phyloP scores from a whole-genome alignment of 1,284 basidiomycete genomes.

The Sphaerobolus stellatus region DNA sequence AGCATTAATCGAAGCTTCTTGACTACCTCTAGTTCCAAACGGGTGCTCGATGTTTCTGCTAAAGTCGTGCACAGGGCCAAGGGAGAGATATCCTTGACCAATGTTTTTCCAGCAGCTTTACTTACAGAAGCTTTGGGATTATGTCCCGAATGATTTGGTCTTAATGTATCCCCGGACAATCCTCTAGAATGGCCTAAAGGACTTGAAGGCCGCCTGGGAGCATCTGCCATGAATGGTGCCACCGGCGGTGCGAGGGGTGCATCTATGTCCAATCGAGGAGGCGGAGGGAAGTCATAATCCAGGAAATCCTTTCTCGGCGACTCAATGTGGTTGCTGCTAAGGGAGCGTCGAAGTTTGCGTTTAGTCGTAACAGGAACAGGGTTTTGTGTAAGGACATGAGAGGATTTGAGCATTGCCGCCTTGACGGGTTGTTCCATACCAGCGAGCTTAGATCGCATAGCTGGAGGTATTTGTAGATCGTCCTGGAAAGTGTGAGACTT shows the following conservation, averaged over 20 bases:
- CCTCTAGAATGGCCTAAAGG: slow-evolving; percentile 46
- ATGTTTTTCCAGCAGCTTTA: slow-evolving; percentile 42
- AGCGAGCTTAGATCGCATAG: slow-evolving; percentile 71
- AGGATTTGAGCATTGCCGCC: slow-evolving; percentile 87
- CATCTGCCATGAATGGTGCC: slow-evolving; percentile 14
- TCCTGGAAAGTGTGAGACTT: slow-evolving; percentile 47
- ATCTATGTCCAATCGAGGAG: slow-evolving; percentile 34
- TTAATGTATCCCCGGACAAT: slow-evolving; percentile 50
- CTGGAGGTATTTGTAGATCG: slow-evolving; percentile 79
- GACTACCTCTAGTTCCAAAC: slow-evolving; percentile 69
- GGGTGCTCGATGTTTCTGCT: slow-evolving; percentile 60
- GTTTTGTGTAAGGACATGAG: slow-evolving; percentile 56
- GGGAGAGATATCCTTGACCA: slow-evolving; percentile 45
- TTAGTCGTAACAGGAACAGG: slow-evolving; percentile 33
- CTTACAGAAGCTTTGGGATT: slow-evolving; percentile 30
- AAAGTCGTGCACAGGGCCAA: slow-evolving; percentile 65
- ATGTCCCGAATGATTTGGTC: slow-evolving; percentile 9
- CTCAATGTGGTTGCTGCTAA: slow-evolving; percentile 66
- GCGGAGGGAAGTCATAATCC: slow-evolving; percentile 39
- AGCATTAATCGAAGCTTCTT: slow-evolving; percentile 79
- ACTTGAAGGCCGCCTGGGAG: slow-evolving; percentile 11
- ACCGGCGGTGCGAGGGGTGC: slow-evolving; percentile 41
- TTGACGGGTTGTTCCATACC: slow-evolving; percentile 82
- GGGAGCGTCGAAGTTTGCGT: slow-evolving; percentile 55
- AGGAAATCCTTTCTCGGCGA: slow-evolving; percentile 45